Percentiles rank a stretch among this genome's conserved stretches.
Evolutionary conservation across 1,139 yeast genomes (phyloP).

Genomic region (Pichia sp.): DNA sequence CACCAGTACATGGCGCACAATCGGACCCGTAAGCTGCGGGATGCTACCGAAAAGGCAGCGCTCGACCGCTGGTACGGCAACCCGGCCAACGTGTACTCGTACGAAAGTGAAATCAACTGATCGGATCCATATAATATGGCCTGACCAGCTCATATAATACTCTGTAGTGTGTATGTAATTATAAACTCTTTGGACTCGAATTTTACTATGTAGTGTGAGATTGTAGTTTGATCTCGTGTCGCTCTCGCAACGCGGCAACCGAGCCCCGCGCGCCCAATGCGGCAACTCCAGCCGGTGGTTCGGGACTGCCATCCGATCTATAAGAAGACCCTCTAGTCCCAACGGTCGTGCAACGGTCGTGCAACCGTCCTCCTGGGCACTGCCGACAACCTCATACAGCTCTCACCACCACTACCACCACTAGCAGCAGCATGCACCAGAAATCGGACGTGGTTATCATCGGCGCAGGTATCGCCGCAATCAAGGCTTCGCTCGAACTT

Average conservation of each 20-base stretch:
- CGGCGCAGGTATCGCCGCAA: conserved; percentile 35
- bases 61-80: background rate
- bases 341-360: too few relatives aligned
- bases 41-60: conserved; percentile 1
- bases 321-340: too few relatives aligned
- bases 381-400: background rate
- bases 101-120: background rate
- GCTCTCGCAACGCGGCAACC: too few relatives aligned
- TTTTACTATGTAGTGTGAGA: too few relatives aligned
- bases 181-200: too few relatives aligned
- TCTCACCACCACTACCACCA: background rate
- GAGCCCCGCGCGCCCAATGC: too few relatives aligned
- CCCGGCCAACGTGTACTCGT: background rate
- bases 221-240: too few relatives aligned
- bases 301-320: background rate
- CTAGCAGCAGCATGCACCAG: background rate
- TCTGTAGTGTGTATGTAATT: too few relatives aligned
- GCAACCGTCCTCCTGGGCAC: too few relatives aligned
- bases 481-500: conserved; percentile 40
- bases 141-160: background rate
- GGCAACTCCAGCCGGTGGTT: background rate
- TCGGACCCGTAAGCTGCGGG: conserved; percentile 4
- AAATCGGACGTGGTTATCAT: conserved; percentile 24
- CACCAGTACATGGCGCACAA: conserved; percentile 5
- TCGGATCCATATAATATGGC: background rate